Conservation (phyloP, 2,329 filamentous ascomycete genomes). For the Colletotrichum coccodes region DNA sequence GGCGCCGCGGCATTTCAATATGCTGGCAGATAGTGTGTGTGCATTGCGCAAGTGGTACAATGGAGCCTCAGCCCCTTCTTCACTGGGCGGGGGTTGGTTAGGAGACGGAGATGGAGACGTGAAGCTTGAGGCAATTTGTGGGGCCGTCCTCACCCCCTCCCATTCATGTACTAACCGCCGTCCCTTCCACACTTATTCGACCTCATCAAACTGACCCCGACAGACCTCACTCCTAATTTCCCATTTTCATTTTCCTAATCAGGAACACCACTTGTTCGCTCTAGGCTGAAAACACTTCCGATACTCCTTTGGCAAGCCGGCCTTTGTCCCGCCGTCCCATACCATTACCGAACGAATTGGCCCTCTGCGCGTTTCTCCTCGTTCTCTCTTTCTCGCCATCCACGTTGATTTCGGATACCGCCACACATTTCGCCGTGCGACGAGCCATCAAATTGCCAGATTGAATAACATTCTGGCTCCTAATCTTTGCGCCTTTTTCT, state of each 20-base stretch:
- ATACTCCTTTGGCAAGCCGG: neutral
- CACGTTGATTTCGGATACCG: neutral
- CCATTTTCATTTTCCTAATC: conserved; percentile 1
- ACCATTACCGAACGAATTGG: neutral
- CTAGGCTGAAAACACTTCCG: neutral
- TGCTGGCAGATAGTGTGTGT: too few species aligned
- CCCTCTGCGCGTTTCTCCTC: neutral
- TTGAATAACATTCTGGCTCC: neutral
- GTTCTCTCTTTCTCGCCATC: neutral
- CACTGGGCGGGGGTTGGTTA: neutral
- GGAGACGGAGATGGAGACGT: neutral
- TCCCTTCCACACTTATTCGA: neutral
- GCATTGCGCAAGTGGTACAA: neutral
- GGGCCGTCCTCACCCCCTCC: neutral
- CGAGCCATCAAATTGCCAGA: neutral
- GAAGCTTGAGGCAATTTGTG: neutral
- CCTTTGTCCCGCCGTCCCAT: neutral
- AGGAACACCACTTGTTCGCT: neutral
- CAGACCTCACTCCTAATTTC: conserved; percentile 14
- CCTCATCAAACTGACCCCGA: conserved; percentile 16
- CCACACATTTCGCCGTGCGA: neutral
- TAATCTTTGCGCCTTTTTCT: neutral
- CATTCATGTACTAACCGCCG: neutral
- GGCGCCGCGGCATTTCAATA: too few species aligned
- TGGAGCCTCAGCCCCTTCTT: neutral